Base-by-base conservation (phyloP, 768 basidiomycete genomes). In the Serendipita sp. region DNA sequence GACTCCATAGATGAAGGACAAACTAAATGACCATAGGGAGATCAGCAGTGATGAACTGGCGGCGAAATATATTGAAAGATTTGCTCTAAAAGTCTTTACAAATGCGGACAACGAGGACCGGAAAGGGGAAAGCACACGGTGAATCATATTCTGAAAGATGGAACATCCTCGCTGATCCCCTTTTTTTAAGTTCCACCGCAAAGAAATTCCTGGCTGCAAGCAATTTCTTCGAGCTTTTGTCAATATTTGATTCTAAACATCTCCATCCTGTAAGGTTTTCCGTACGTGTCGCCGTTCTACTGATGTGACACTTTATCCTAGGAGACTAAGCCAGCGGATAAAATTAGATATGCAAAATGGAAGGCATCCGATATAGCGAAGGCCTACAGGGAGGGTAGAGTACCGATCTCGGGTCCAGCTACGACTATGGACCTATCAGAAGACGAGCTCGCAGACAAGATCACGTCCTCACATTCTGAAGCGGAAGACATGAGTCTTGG, bases 331-430 rank as follows among this genome's bases (percentile, higher is more conserved):
- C 83, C 84, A 67, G 85, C 85, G 69, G 88, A 88, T 67, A 98
- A 96, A 74, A 83, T 95, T 41, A 85, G 83, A 65, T 99, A 98
- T 75, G 83, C 93, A 3, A 91, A 96, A 73, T 99, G 96, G 94
- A 97, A 97, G 73, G 95, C 95, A 44, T 86, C 88, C 11, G 92
- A 96, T 67, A 93, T 98, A 18, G 84, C 90, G 16, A 97, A 90
- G 73, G 93, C 95, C 1, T 82, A 93, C 71, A 85, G 94, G n/a
- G 95, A 97, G 73, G 94, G 96, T 3, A 82, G 89, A 23, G 83
- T 80, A 68, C 93, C 95, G 8, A 75, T 78, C 1, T 82, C 93
- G 1, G 95, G 91, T 1, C 88, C 90, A 65, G 28, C 56, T 10
- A 36, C 56, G 4, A 28, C 34, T 11, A n/a, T 30, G 18, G 56